Evolutionary conservation across 2,329 filamentous ascomycete species (phyloP), one percentile per base, ranked within the genome.

Genomic region (Clarireedia hainanense): DNA sequence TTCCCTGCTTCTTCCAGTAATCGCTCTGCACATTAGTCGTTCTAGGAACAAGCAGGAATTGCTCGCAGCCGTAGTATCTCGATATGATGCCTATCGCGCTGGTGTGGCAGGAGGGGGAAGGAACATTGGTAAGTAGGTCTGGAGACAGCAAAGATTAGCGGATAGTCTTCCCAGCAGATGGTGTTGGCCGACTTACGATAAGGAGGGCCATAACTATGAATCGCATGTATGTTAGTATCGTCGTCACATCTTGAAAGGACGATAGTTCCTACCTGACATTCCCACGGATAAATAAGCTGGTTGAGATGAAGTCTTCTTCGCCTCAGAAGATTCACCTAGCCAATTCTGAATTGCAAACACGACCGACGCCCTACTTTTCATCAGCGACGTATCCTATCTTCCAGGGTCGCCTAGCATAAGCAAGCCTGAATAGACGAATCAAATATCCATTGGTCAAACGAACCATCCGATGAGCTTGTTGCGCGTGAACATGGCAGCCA

Each of bases 401-500:
- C 30, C 30, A 34, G 30, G 10, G 12, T 34, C 12, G 30, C 30
- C 30, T 34, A 12, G 30, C 30, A 12, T 34, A 34, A 34, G 30
- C 30, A 20, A 20, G 20, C 12, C 14, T 43, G 26, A 27, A 52
- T 37, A 45, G 30, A 17, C 24, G n/a, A 7, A 5, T 14, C 42
- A 37, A 6, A 17, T n/a, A 43, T 42, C 14, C 58, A 14, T 37
- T 34, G 23, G 17, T 26, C 50, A 17, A 47, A 69, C 75, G 58
- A 72, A 83, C 80, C 83, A 86, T 68, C 83, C 83, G 57, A 86
- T 74, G 67, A 81, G 94, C 80, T 89, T 88, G 75, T 95, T 96
- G 64, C 91, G 81, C 65, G 88, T 94, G 70, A 96, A 94, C 80
- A 96, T 95, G 61, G 91, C 91, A 57, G 89, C 91, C 92, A 96